phyloP scores from a whole-genome alignment of 2,329 filamentous ascomycete species.

The Colletotrichum spinosum region DNA sequence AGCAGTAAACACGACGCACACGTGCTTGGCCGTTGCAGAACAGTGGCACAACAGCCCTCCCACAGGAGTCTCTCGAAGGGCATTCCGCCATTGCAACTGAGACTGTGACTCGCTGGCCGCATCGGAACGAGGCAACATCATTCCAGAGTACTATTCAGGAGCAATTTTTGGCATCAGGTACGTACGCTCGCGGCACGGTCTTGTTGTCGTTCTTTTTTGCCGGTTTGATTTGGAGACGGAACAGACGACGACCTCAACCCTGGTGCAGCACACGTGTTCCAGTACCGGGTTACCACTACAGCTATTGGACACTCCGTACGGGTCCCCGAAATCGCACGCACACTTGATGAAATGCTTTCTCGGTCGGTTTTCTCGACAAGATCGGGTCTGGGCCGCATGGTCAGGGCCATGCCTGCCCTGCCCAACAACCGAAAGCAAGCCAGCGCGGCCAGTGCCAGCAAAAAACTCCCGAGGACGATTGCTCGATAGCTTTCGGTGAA shows the following conservation, averaged over 20 bases:
- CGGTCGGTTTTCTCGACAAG: constrained; percentile 33
- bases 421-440: constrained; percentile 21
- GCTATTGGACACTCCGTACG: constrained; percentile 7
- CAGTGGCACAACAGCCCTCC: constrained; percentile 7
- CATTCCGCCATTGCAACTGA: background rate
- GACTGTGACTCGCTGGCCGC: background rate
- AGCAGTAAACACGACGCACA: constrained; percentile 16
- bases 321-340: constrained; percentile 8
- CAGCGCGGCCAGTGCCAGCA: constrained; percentile 27
- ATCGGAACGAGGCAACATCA: background rate
- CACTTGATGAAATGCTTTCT: constrained; percentile 30
- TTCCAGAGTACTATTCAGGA: background rate
- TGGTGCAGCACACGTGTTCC: background rate
- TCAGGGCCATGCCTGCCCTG: constrained; percentile 35
- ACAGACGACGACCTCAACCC: background rate
- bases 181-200: constrained; percentile 9
- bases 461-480: constrained; percentile 36
- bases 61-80: background rate
- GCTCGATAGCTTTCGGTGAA: constrained; percentile 34
- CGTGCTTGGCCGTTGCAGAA: constrained; percentile 31
- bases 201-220: background rate
- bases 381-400: constrained; percentile 34
- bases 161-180: background rate
- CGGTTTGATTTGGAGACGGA: background rate
- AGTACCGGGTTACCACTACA: background rate